These are phyloP conservation scores for Otatea glauca DNA, from an alignment of 176 grass and related monocot species.

Conservation along the genomic window DNA sequence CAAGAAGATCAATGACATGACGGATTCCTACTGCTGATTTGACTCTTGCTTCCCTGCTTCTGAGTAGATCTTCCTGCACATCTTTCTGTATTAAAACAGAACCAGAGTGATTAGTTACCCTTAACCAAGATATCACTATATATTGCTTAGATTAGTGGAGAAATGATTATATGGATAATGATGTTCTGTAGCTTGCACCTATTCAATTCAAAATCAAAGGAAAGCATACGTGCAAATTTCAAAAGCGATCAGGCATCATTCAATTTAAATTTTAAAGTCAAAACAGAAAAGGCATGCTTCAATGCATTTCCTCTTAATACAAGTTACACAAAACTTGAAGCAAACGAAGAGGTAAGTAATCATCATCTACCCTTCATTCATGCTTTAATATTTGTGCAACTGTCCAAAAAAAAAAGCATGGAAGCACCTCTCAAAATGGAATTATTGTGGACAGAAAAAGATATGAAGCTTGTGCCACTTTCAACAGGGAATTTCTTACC, in stretches of 20 bases:
- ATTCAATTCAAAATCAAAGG: slow-evolving; percentile 25
- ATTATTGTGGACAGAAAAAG: background rate
- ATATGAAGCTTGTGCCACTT: slow-evolving; percentile 17
- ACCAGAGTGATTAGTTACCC: slow-evolving; percentile 23
- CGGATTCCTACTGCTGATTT: slow-evolving; percentile 81
- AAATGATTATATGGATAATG: slow-evolving; percentile 23
- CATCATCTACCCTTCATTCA: too few relatives aligned
- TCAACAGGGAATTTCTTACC: slow-evolving; percentile 52
- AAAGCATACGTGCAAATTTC: background rate
- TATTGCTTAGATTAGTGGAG: slow-evolving; percentile 21
- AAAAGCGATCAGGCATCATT: slow-evolving; percentile 1
- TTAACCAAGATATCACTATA: slow-evolving; percentile 27
- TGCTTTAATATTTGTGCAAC: too few relatives aligned
- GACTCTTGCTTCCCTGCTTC: slow-evolving; percentile 57
- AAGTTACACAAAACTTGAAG: too few relatives aligned
- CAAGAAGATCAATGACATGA: slow-evolving; percentile 93
- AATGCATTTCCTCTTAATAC: too few relatives aligned
- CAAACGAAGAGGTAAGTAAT: too few relatives aligned
- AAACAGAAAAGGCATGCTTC: slow-evolving; percentile 33
- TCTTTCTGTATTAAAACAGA: slow-evolving; percentile 63
- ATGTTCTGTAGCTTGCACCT: background rate
- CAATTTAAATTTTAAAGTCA: background rate
- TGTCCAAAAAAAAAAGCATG: too few relatives aligned
- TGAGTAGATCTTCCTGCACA: slow-evolving; percentile 70
- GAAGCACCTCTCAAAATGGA: too few relatives aligned